A percentile compares a stretch with the other conserved stretches of the same genome.
Conservation (phyloP, 306 rosid species). For the Glycine tomentella region DNA sequence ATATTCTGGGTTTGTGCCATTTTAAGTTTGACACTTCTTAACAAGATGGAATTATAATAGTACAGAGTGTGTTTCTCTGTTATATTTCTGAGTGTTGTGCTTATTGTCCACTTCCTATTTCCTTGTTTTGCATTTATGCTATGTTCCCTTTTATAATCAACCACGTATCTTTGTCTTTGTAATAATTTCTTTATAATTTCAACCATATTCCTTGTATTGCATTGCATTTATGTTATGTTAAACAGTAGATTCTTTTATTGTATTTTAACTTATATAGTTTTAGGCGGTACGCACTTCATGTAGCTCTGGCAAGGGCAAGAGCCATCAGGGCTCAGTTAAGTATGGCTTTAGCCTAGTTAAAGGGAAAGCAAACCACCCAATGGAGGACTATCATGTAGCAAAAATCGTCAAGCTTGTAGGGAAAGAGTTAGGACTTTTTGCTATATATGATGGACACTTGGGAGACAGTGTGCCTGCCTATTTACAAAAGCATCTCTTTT, state of each 20-base stretch:
- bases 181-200: no score
- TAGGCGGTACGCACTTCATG: conserved; percentile 71
- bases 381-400: conserved; percentile 91
- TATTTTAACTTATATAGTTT: conserved; percentile 37
- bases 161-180: background rate
- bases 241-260: conserved; percentile 5
- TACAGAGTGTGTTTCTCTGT: conserved; percentile 2
- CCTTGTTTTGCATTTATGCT: conserved; percentile 12
- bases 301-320: conserved; percentile 85
- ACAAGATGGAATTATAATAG: background rate
- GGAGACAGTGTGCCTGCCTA: conserved; percentile 87
- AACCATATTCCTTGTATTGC: no score
- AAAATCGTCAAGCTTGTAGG: conserved; percentile 60
- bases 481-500: conserved; percentile 77
- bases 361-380: conserved; percentile 93
- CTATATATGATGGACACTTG: conserved; percentile 87
- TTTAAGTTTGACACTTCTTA: conserved; percentile 18
- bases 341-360: conserved; percentile 87
- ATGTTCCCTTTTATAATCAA: conserved; percentile 1
- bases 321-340: conserved; percentile 65
- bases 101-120: background rate
- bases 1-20: conserved; percentile 5
- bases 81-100: background rate
- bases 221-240: conserved; percentile 10
- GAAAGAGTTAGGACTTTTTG: conserved; percentile 84